Conservation (phyloP, 768 basidiomycete species). For the Hygrocybe punicea region DNA sequence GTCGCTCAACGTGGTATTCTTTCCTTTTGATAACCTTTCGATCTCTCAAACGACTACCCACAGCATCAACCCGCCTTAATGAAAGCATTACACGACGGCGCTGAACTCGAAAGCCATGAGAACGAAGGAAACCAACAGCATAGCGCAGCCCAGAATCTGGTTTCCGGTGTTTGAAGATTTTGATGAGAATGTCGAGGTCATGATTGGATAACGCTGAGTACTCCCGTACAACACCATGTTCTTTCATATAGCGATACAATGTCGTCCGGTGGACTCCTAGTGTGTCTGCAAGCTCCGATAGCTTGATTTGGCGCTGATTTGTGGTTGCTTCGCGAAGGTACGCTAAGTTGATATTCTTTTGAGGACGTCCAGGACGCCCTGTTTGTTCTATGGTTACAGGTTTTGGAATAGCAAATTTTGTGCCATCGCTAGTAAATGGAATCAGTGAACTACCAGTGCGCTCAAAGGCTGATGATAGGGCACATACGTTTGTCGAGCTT, state of each 20-base stretch:
- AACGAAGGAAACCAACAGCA: conserved; percentile 25
- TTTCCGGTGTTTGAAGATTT: conserved; percentile 1
- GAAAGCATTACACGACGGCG: conserved; percentile 16
- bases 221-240: neutral
- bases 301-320: neutral
- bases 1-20: conserved; percentile 18
- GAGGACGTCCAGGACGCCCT: neutral
- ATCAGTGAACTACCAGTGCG: neutral
- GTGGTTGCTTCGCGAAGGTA: neutral
- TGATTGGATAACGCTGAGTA: neutral
- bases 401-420: neutral
- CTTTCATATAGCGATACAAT: neutral
- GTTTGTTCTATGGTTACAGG: neutral
- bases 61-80: conserved; percentile 24
- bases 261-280: conserved; percentile 4
- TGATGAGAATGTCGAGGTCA: conserved; percentile 8
- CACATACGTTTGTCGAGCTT: neutral
- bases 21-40: conserved; percentile 14
- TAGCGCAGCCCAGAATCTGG: conserved; percentile 28
- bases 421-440: neutral
- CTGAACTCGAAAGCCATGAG: conserved; percentile 26
- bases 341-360: neutral
- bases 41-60: conserved; percentile 21
- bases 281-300: neutral
- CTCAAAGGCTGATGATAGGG: neutral